Evolutionary conservation across 306 rosid species (phyloP), one percentile per base, ranked within the genome.

Genomic region (Lithocarpus polystachyus): DNA sequence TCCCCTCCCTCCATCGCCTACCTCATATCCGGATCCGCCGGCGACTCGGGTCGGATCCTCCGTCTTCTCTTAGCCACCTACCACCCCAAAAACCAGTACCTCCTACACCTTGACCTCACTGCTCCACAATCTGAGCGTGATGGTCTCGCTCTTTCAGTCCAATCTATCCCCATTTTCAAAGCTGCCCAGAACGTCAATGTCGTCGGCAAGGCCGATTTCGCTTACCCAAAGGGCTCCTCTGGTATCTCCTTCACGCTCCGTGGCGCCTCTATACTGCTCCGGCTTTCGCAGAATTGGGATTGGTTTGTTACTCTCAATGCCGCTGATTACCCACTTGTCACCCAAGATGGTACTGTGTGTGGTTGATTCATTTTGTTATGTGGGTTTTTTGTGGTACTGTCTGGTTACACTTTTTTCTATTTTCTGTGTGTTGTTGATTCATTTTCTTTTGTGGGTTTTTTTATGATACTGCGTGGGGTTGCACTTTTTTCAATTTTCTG

Each of bases 101-200:
- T 95, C 14, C 92, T 91, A 40, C 99, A 95, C 72, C 92, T 95
- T 3, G 97, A 94, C 82, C 93, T 88, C 56, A 69, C 85, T 59
- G 96, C 95, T 17, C 68, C 97, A 6, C 85, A 79, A 2, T 33
- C 91, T 1, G 97, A 96, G 48, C 96, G 94, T 26, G 93, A 87
- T 5, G 37, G 75, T 10, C 77, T 93, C n/a, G 96, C 99, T 8
- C 84, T 89, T 75, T 15, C 67, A 0, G 89, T 96, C 17, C 92
- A 93, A 65, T 64, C 90, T 0, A 52, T 81, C 35, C 90, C 94
- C 19, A n/a, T 96, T 69, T 96, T 96, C 56, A 84, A 43, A 71
- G 99, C 96, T 79, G 97, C 99, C 4, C 87, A 82, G 88, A 96
- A 96, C 9, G 97, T 96, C 0, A 83, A 91, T 71, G 94, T 95